Evolutionary conservation across 1,284 basidiomycete genomes (phyloP), one percentile per base, ranked within the genome.

Genomic region (Melampsora americana): DNA sequence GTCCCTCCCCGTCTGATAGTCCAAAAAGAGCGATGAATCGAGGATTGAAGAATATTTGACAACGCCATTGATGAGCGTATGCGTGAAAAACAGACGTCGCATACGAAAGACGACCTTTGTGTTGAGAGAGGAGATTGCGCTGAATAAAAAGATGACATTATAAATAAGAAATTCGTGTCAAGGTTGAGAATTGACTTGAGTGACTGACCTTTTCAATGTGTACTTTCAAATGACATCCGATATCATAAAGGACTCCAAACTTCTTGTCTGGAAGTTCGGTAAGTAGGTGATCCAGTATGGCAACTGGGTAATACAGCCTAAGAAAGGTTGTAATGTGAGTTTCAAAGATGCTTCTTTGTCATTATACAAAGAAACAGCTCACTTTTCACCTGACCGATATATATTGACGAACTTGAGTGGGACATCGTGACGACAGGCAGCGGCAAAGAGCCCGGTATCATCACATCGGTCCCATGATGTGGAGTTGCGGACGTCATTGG

Each of bases 51-150:
- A 12, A 39, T 1, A 67, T 48, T 42, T 67, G 66, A 30, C 18
- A 67, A 6, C 20, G 16, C 66, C 66, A 67, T 30, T 67, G 5
- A 23, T 67, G 39, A 5, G 44, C 12, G 23, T n/a, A 67, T 7
- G 44, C 39, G 48, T 67, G 66, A 44, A 67, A 67, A 11, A 67
- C 66, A 28, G 66, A 67, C 18, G 44, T 67, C 23, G 23, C 66
- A 67, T 39, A 46, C 39, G 7, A n/a, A 16, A 67, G 7, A 26
- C 26, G 20, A 0, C 20, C 14, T 18, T n/a, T 61, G 46, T 44
- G 53, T 20, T 61, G 16, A 20, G 35, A 30, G 18, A 61, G 39
- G 6, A 69, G 50, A 2, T 48, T 53, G 23, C 20, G 20, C 67
- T 59, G 48, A 2, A 28, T 11, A 5, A 1, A 2, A 67, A 14